Base-by-base conservation (phyloP, 345 rosid genomes). In the Gossypium mustelinum region DNA sequence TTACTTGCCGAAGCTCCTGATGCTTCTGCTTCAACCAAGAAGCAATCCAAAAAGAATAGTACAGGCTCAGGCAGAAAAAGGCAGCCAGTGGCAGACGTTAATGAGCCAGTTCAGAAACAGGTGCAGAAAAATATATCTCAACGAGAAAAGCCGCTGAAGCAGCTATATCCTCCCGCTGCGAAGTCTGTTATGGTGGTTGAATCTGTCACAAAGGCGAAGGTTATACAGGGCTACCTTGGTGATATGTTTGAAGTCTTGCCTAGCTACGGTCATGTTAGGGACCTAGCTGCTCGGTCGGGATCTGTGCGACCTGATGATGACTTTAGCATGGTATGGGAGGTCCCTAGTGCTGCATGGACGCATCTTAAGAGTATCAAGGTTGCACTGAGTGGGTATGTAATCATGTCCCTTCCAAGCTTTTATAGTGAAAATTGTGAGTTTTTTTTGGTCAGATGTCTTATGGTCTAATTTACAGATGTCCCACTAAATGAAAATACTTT, bases 241-340 rank as follows among this genome's bases (percentile, higher is more conserved):
- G 90, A 85, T 75, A 85, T 78, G 97, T 95, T 74, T 83, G 97
- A 93, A 84, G 99, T 95, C 65, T 84, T 93, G 79, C 92, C 99
- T 77, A 93, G 99, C 82, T 85, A 91, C 86, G 99, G 99, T 76
- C 99, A 95, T 85, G 89, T 93, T 51, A 87, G 99, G 76, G 98
- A 93, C 82, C 84, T 95, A 84, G 99, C 99, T 79, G 87, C 97
- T 72, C 90, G 97, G 84, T 91, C 97, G 51, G 98, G 97, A 78
- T 95, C 98, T 59, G 99, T 95, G 82, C 85, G 99, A 78, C 98
- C 99, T 59, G 89, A 91, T 85, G 99, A 93, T 59, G 97, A 95
- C 84, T 95, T 95, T 77, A 93, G 97, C 78, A 91, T 95, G 97
- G 97, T 93, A 50, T 95, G 99, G 99, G 99, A 95, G 87, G 99